Base-by-base conservation (phyloP, 352 stramenopile species). In the Elongisporangium prolatum region DNA sequence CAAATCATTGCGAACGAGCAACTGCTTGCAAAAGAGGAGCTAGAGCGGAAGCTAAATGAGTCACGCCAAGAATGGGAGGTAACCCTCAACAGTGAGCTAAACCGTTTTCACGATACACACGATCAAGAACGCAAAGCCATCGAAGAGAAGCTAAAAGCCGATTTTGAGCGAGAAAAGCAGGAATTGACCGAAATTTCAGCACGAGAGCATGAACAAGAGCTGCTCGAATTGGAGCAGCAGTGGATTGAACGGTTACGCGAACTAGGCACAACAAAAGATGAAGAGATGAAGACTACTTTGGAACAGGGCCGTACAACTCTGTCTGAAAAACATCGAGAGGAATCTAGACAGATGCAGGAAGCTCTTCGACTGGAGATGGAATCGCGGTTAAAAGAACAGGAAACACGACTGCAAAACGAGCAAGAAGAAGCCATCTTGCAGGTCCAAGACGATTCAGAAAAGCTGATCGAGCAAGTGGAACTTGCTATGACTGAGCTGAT, bases 401-500 rank as follows among this genome's bases (percentile, higher is more conserved):
- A 88, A 62, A 44, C 56, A 4, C 58, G 60, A 6, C 53, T 88
- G 2, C 37, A 77, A 20, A 72, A 72, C 7, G 78, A 89, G 4
- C 80, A 93, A 52, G 84, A 93, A 59, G 84, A 88, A 21, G 76
- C 81, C 1, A 89, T 93, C 47, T 70, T 72, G 5, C 77, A 90
- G 38, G 84, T 90, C 11, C 84, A 93, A 51, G 81, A 91, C 56
- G 84, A 93, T 52, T 89, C 81, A 6, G 84, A 93, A 58, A 76
- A 75, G 37, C 67, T 93, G 28, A 89, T 93, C 44, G 79, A 88
- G 28, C 77, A 91, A 56, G 84, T 93, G 3, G 84, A 93, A 63
- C 38, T 63, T 4, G 84, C 84, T 0, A 91, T 93, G 81, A 52
- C 18, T 0, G 74, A 91, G 57, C 48, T 93, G 1, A 91, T 90